phyloP scores from a whole-genome alignment of 768 basidiomycete species.

The Panaeolus cyanescens region DNA sequence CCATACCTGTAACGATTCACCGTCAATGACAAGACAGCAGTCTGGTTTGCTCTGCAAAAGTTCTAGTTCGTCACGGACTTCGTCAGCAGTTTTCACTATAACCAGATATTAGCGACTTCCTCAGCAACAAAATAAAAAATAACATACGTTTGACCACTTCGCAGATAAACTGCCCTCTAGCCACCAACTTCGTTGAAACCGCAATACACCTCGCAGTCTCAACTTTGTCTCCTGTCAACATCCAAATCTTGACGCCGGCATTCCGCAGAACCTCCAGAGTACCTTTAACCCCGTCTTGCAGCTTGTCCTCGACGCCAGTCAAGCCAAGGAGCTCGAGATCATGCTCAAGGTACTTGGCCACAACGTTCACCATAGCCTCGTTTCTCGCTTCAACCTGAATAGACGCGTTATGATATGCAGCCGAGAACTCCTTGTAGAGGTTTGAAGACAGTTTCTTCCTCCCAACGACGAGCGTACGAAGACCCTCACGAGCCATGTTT shows the following conservation, averaged over 20 bases:
- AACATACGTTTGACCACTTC: constrained; percentile 88
- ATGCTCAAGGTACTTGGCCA: constrained; percentile 77
- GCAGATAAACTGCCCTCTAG: constrained; percentile 96
- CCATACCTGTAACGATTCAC: constrained; percentile 88
- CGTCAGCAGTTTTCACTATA: constrained; percentile 83
- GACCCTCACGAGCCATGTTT: constrained; percentile 97
- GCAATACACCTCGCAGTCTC: constrained; percentile 99
- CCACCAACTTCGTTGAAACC: constrained; percentile 94
- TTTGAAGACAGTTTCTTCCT: constrained; percentile 73
- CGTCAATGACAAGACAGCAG: constrained; percentile 98
- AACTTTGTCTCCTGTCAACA: constrained; percentile 99
- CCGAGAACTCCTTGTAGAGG: constrained; percentile 74
- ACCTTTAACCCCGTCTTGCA: constrained; percentile 95
- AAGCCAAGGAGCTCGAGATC: constrained; percentile 91
- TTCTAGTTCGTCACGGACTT: constrained; percentile 86
- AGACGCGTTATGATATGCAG: constrained; percentile 74
- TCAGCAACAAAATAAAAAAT: constrained; percentile 4
- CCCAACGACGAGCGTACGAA: constrained; percentile 92
- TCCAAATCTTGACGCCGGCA: constrained; percentile 99
- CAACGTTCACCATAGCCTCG: constrained; percentile 76
- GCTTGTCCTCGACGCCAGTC: constrained; percentile 98
- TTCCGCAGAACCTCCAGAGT: constrained; percentile 92
- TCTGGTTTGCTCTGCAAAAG: constrained; percentile 94
- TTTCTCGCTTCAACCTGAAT: constrained; percentile 77
- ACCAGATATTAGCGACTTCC: constrained; percentile 8